Conservation (phyloP, 345 rosid genomes). For the Lenwebbia sp. region DNA sequence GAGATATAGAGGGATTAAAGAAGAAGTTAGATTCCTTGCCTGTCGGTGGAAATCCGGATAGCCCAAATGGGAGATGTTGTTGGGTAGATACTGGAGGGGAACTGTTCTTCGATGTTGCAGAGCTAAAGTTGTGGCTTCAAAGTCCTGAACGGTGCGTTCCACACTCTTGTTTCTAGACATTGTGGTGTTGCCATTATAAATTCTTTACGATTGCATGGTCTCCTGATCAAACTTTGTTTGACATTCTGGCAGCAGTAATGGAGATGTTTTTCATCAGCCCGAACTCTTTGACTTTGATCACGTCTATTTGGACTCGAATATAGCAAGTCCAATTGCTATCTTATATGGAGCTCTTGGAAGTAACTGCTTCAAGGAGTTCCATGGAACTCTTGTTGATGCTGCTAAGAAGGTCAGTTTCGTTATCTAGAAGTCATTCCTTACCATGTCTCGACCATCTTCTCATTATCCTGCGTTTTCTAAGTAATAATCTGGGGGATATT, state of each 20-base stretch:
- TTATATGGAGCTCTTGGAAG: constrained; percentile 94
- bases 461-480: background rate
- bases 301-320: constrained; percentile 49
- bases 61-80: constrained; percentile 65
- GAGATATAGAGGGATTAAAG: constrained; percentile 10
- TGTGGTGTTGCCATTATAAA: background rate
- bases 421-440: background rate
- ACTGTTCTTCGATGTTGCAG: constrained; percentile 63
- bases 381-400: constrained; percentile 50
- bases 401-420: constrained; percentile 48
- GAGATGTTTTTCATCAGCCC: constrained; percentile 59
- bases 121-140: constrained; percentile 51
- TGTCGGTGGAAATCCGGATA: constrained; percentile 37
- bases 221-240: background rate
- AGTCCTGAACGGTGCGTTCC: constrained; percentile 35
- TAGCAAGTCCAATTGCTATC: constrained; percentile 55
- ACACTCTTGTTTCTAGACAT: background rate
- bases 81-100: constrained; percentile 89
- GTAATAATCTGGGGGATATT: background rate
- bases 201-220: background rate
- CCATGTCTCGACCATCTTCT: background rate
- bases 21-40: constrained; percentile 35
- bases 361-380: constrained; percentile 72
- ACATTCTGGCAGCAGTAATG: constrained; percentile 32
- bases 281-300: constrained; percentile 87